These are phyloP conservation scores for Carpinus viminea DNA, from an alignment of 306 rosid species.

Conservation along the genomic window DNA sequence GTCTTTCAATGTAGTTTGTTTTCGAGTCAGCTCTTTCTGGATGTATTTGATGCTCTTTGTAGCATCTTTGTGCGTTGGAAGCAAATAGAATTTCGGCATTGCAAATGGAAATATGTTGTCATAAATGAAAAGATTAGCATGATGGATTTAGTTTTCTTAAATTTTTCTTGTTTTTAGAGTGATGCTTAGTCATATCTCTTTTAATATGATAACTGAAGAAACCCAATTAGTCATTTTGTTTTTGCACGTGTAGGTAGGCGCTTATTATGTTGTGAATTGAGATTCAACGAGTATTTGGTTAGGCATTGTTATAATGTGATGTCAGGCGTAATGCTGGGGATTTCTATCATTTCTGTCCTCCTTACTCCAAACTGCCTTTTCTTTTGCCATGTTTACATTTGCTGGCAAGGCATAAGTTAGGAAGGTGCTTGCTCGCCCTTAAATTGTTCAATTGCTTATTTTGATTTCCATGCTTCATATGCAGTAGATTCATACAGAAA, in stretches of 20 bases:
- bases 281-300: not conserved
- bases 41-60: constrained; percentile 25
- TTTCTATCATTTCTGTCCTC: not conserved
- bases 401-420: not conserved
- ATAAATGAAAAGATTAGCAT: constrained; percentile 18
- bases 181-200: not conserved
- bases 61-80: constrained; percentile 27
- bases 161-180: constrained; percentile 16
- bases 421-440: not conserved
- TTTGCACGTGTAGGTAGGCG: not conserved
- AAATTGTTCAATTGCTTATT: not conserved
- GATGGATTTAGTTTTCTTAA: constrained; percentile 4
- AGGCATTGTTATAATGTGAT: not conserved
- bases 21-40: constrained; percentile 15
- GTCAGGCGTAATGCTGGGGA: not conserved
- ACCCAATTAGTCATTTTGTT: not conserved
- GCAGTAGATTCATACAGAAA: not conserved
- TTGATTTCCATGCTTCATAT: too few relatives aligned
- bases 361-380: not conserved
- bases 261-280: not conserved
- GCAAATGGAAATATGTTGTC: constrained; percentile 24
- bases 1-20: constrained; percentile 19
- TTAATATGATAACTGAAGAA: not conserved
- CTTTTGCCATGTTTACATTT: not conserved
- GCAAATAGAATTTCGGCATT: constrained; percentile 7